A percentile compares a stretch with the other conserved stretches of the same genome.
phyloP scores from a whole-genome alignment of 306 rosid genomes.

The Crataegus laevigata region DNA sequence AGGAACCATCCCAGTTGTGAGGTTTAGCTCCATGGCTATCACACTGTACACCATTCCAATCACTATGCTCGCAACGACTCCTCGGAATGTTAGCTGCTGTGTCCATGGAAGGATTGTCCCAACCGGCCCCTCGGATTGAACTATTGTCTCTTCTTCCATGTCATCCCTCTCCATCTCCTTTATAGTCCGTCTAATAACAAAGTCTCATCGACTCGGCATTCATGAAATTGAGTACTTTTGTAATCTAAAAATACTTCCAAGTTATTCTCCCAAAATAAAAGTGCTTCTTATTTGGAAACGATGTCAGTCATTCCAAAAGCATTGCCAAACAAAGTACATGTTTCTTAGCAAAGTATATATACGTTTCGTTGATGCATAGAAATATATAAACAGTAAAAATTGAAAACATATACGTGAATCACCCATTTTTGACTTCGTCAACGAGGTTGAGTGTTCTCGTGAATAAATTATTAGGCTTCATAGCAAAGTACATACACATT shows the following conservation, averaged over 20 bases:
- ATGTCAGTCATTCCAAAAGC: too few species aligned
- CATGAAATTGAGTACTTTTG: not conserved
- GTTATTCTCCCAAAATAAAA: too few species aligned
- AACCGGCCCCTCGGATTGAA: not conserved
- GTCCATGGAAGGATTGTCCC: slow-evolving; percentile 46
- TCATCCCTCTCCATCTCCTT: slow-evolving; percentile 28
- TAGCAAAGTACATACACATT: not conserved
- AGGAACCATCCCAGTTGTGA: slow-evolving; percentile 81
- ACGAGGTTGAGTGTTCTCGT: not conserved
- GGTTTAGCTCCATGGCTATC: slow-evolving; percentile 84
- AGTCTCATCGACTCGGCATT: slow-evolving; percentile 14
- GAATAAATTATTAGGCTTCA: too few species aligned
- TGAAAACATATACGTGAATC: not conserved
- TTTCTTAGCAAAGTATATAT: not conserved
- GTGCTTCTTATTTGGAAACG: not conserved
- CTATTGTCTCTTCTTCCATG: slow-evolving; percentile 1
- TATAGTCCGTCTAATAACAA: too few species aligned
- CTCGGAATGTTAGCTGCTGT: slow-evolving; percentile 66
- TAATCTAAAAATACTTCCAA: not conserved
- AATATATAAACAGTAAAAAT: too few species aligned
- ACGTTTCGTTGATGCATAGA: not conserved
- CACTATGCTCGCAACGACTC: slow-evolving; percentile 59
- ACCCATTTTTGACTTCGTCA: not conserved
- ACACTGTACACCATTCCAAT: slow-evolving; percentile 68
- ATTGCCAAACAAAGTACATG: not conserved